Base-by-base conservation (phyloP, 768 basidiomycete species). In the Amanita phalloides region DNA sequence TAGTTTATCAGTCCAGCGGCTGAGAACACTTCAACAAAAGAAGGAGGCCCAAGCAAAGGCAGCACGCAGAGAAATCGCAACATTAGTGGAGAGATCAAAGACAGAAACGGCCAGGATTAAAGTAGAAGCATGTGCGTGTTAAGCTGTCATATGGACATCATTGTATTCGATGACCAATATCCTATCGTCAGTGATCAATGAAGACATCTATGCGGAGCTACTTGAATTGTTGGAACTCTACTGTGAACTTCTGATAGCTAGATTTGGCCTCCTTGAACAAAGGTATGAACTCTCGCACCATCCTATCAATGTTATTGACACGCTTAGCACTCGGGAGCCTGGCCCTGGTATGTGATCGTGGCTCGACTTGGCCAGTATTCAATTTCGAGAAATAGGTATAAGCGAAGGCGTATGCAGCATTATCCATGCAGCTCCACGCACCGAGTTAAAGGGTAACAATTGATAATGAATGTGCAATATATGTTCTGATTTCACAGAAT, bases 141-240 rank as follows among this genome's bases (percentile, higher is more conserved):
- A 45, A 53, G 60, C 57, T 60, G 55, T 28, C 28, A 53, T 41
- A 23, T 49, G 36, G 32, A 47, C 44, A 45, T 38, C 55, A 33
- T 51, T 13, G 30, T 14, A 23, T 21, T 51, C 36, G 11, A 53
- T 30, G 25, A 37, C 46, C 56, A 38, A 21, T 6, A 45, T 49
- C 20, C 43, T 37, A 36, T 32, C 36, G 43, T 10, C 57, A 84
- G 86, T 91, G 50, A 92, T 91, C 61, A 80, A 88, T 61, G 88
- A 90, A 57, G 89, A 92, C 61, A 77, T 90, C 42, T 77, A 89
- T 61, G 71, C 90, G 42, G 94, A 97, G 62, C 75, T 97, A 23
- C 70, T 97, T 35, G 95, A 99, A 61, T 71, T 98, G 4, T 71
- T 99, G 25, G 94, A 97, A 70, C 76, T 98, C 9, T 97, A 97